Conservation (phyloP, 768 basidiomycete species). For the Rhizopogon vinicolor region DNA sequence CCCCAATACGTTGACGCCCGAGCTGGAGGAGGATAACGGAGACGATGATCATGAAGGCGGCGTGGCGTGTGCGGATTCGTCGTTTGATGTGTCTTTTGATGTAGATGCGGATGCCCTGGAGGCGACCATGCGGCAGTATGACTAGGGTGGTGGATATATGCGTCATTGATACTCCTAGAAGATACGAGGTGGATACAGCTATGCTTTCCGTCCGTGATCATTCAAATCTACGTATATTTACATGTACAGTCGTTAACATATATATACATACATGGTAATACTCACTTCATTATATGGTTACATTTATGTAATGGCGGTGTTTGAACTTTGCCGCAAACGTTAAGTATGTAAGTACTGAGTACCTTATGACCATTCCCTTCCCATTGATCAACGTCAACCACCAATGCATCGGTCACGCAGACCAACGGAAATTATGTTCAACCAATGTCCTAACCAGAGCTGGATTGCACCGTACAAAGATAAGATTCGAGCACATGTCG, state of each 20-base stretch:
- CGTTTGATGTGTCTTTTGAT: conserved; percentile 27
- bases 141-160: conserved; percentile 5
- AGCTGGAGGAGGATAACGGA: neutral
- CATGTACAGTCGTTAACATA: neutral
- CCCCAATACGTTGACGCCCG: neutral
- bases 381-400: no score
- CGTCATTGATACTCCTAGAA: neutral
- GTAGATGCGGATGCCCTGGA: conserved; percentile 24
- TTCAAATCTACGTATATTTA: neutral
- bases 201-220: neutral
- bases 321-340: no score
- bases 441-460: no score
- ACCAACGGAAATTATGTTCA: no score
- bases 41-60: conserved; percentile 1
- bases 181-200: neutral
- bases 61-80: conserved; percentile 18
- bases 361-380: no score
- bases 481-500: no score
- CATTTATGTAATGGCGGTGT: no score
- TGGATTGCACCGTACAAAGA: no score
- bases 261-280: no score
- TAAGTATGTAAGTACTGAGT: no score
- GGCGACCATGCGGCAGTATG: conserved; percentile 27
- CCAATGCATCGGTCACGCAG: no score
- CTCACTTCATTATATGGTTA: no score